Base-by-base conservation (phyloP, 1,284 basidiomycete species). In the Lentinula novae-zelandiae region DNA sequence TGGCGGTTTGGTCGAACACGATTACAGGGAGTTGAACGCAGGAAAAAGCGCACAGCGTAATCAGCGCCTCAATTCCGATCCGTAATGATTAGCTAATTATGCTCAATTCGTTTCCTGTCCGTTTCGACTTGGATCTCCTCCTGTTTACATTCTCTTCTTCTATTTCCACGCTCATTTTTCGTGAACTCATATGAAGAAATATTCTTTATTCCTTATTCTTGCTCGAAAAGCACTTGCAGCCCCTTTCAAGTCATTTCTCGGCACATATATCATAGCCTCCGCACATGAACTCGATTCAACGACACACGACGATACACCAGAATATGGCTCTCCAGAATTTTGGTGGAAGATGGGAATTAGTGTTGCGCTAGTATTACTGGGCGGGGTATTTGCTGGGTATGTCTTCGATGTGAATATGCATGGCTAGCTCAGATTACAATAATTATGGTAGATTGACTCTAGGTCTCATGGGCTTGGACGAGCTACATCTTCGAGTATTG, bases 401-500 rank as follows among this genome's bases (percentile, higher is more conserved):
- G 86, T 77, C 10, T 3, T 55, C 36, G 52, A 17, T 36, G 17
- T 42, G 3, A 46, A 20, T 33, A 27, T 27, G 27, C 27, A 27
- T 42, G 22, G 36, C 7, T 17, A n/a, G 31, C 33, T 52, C 56
- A 42, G 8, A 7, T 31, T 31, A 22, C 5, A 27, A 15, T 8
- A 53, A 15, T 1, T 6, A 17, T 50, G 17, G 40, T 9, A 87
- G 87, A 2, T 78, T 97, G 57, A 97, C 95, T 0, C 85, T 98
- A 20, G 95, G 93, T 5, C 79, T 97, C 36, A 97, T 97, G 95
- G 95, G 96, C 1, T 84, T 97, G 17, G 96, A 98, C 69, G 91
- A 95, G 67, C 83, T 98, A 49, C 95, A 97, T 69, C 81, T 98
- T 17, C 88, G 93, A 33, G 95, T 97, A 0, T 79, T 96, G 27